Evolutionary conservation across 73 alveolate species (phyloP).

Genomic region (Diophrys sp.): DNA sequence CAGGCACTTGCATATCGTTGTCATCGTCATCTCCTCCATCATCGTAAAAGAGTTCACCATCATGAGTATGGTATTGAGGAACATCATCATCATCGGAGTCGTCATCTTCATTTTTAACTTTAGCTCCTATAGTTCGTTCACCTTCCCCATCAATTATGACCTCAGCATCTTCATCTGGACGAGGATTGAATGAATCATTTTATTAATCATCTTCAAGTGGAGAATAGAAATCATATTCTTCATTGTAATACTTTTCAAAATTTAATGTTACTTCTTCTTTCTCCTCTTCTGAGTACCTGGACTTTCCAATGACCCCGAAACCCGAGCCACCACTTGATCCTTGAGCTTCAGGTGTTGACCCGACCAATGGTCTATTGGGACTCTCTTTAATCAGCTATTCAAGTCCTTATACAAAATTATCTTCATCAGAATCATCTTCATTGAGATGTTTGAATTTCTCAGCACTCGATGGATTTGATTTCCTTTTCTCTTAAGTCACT

Average conservation of each 20-base stretch:
- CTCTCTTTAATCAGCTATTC: background rate
- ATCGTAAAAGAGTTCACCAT: background rate
- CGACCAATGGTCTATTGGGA: background rate
- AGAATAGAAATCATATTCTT: background rate
- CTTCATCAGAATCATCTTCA: background rate
- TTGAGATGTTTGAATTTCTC: background rate
- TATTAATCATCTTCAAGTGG: background rate
- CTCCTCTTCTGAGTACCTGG: too few species aligned
- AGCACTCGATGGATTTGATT: too few species aligned
- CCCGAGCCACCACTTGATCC: too few species aligned
- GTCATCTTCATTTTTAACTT: background rate
- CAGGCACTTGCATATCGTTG: background rate
- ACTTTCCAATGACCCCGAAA: too few species aligned
- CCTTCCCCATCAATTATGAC: background rate
- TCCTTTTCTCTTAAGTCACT: too few species aligned
- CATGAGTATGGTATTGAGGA: background rate
- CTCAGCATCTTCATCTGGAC: background rate
- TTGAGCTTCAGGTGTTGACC: too few species aligned
- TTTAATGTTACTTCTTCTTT: background rate
- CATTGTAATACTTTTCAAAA: background rate
- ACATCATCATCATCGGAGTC: background rate
- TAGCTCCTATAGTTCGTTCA: background rate
- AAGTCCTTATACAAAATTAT: background rate
- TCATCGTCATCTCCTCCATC: conserved; percentile 4
- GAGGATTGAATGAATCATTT: too few species aligned